Base-by-base conservation (phyloP, 1,284 basidiomycete genomes). In the Sutorius eximius region DNA sequence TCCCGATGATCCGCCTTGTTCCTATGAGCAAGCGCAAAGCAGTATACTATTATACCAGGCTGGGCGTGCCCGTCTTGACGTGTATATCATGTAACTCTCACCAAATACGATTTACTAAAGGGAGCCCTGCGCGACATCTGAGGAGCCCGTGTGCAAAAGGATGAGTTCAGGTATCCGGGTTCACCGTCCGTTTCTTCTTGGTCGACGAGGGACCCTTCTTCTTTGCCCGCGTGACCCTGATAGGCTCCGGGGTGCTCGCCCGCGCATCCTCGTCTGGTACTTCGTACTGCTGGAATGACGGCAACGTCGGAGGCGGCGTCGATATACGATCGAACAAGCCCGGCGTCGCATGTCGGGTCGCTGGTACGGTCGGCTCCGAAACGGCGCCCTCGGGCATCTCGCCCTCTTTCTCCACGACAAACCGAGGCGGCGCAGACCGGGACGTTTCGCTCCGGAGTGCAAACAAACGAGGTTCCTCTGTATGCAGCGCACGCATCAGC, bases 361-460 rank as follows among this genome's bases (percentile, higher is more conserved):
- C 57, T 4, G 74, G 69, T 15, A 63, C 65, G 7, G 56, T 46
- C 30, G 55, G 57, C 22, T 71, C 61, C 2, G 67, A 33, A 7
- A 71, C 60, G n/a, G 76, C 78, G 32, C 83, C 81, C 41, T 82
- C 80, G 2, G 93, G 94, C 87, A 95, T 91, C 71, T 94, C 93
- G 2, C 93, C 93, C 0, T 85, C 81, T 61, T 82, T 82, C 61
- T 95, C 91, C 59, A 95, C 82, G 22, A 82, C 73, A 57, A 83
- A 89, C 29, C 64, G 44, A 64, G 63, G 38, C 70, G 65, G 55
- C 51, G 68, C 46, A 58, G 70, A 59, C 62, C 71, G 56, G 5
- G 62, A 58, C 46, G 69, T 59, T 11, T 69, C 64, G 29, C 71
- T 71, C 57, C 73, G 74, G 20, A 82, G 70, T 37, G 74, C 71